Evolutionary conservation across 805 yeast species (phyloP).

Genomic region (Yamadazyma scolyti): DNA sequence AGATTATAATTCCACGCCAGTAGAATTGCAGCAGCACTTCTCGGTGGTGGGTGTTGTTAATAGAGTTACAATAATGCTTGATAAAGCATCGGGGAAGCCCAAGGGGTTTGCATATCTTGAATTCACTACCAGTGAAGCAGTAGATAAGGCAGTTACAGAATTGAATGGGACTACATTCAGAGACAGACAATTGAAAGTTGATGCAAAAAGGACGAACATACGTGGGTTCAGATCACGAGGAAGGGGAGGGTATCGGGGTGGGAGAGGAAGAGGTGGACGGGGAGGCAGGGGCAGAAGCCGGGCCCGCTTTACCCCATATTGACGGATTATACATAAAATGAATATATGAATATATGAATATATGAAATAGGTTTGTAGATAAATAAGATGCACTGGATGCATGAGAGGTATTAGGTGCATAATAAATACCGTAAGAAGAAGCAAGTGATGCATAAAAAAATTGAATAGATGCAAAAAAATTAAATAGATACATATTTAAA

Average conservation of each 20-base stretch:
- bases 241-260: constrained; percentile 16
- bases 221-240: constrained; percentile 53
- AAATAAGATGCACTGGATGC: too few relatives aligned
- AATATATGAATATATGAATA: too few relatives aligned
- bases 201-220: constrained; percentile 74
- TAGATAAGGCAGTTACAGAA: constrained; percentile 56
- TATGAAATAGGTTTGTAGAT: too few relatives aligned
- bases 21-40: constrained; percentile 74
- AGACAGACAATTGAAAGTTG: constrained; percentile 70
- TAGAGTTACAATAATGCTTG: constrained; percentile 72
- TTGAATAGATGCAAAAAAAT: too few relatives aligned
- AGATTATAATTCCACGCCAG: constrained; percentile 74
- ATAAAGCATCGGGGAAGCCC: constrained; percentile 75
- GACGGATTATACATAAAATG: too few relatives aligned
- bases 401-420: too few relatives aligned
- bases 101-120: constrained; percentile 88
- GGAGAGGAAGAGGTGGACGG: constrained; percentile 7
- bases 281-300: constrained; percentile 19
- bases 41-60: constrained; percentile 67
- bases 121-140: constrained; percentile 65
- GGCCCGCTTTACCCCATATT: constrained; percentile 18
- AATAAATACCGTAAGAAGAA: too few relatives aligned
- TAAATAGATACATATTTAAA: too few relatives aligned
- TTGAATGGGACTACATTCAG: constrained; percentile 63
- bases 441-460: too few relatives aligned